Base-by-base conservation (phyloP, 2,329 filamentous ascomycete genomes). In the Pezicula carpinea region DNA sequence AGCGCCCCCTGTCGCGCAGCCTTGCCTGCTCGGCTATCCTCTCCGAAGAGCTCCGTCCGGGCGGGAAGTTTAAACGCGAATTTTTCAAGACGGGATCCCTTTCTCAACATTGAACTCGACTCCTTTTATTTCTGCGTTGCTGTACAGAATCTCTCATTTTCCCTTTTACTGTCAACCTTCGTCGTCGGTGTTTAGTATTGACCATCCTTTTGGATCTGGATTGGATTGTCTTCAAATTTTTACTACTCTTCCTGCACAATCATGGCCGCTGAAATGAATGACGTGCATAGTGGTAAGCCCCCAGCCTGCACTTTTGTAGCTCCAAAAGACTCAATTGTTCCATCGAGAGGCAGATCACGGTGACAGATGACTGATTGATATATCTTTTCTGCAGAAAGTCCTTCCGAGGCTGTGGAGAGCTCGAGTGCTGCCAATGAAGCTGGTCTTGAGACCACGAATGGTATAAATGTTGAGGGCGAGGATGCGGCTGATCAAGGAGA, bases 221-320 rank as follows among this genome's bases (percentile, higher is more conserved):
- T 38, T 32, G 23, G 31, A 44, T 46, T 44, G 46, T 48, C 44
- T 39, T 50, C 39, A 17, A 18, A 18, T 17, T 41, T 44, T 33
- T 34, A 15, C 15, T 21, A 32, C 42, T 26, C 43, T 50, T 47
- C 39, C 36, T 46, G 15, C 29, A 39, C 43, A 49, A 58, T 47
- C 40, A 64, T 63, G 61, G 54, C 58, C 10, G 26, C 13, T 51
- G 55, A 59, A 54, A 52, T 48, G 43, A 59, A 60, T 58, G 56
- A 63, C 50, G 55, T 52, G 48, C 55, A 57, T 46, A 52, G 47
- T 44, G 59, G 61, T 61, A 59, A 42, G 59, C 58, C 34, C 10
- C 14, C 35, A 11, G 44, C 10, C 26, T 29, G 26, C 26, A 4
- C 8, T 11, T 29, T 8, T 11, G 13, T 10, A 29, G 26, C 26